Base-by-base conservation (phyloP, 257 asterid genomes). In the Lycium barbarum region DNA sequence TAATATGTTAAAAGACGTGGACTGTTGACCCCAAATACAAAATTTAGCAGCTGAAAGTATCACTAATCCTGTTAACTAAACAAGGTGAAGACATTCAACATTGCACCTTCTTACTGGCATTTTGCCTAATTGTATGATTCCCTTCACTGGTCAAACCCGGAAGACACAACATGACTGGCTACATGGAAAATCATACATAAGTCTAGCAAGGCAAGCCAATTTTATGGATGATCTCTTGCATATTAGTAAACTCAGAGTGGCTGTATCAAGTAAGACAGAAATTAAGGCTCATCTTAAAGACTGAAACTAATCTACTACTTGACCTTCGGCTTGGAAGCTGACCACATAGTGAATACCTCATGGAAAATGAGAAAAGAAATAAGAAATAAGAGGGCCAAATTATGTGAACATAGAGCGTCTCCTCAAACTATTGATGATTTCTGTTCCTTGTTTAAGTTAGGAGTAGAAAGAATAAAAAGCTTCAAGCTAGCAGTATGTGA, bases 221-320 rank as follows among this genome's bases (percentile, higher is more conserved):
- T 71, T 71, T n/a, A 43, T 71, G 79, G 35, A 47, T 71, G 57
- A 18, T 43, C 79, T 71, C 35, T 71, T 17, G 79, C 79, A 18
- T 70, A 71, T 71, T 43, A 9, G 36, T 5, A 20, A 71, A 71
- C 55, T 71, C 9, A 40, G 15, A 15, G 14, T 26, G 6, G 17
- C 14, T 40, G 79, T 15, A 70, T 40, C 17, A 40, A 17, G 35
- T 70, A 40, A 40, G 79, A 70, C 33, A 40, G 15, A 70, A 8
- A n/a, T 70, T 70, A 12, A 70, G 79, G 43, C 36, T 43, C 35
- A 68, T 71, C 65, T 59, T 55, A 55, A 55, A 18, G 33, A 36
- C 53, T 38, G 78, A 71, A 18, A 71, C 57, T 43, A 18, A 71
- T 17, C 57, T 43, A 71, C 57, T 71, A 22, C 54, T 18, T 18